These are phyloP conservation scores for Plasmodium cynomolgi DNA, from an alignment of 169 alveolate genomes.

Conservation along the genomic window DNA sequence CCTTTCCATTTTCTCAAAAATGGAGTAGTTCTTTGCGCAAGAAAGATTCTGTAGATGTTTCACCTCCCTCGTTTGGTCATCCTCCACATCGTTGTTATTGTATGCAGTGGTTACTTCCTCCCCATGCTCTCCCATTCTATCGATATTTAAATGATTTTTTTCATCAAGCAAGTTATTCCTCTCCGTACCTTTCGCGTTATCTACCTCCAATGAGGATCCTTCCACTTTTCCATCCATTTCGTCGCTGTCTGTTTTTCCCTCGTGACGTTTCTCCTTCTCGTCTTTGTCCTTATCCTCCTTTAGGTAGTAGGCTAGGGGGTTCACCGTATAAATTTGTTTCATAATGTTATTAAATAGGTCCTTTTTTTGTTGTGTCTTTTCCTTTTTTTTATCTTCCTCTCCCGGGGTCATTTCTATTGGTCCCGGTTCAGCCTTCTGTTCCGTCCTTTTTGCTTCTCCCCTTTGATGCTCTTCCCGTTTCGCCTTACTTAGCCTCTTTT, in stretches of 20 bases:
- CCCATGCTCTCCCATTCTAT: not conserved
- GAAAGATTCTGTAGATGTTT: not conserved
- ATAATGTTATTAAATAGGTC: slow-evolving; percentile 25
- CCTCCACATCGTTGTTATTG: not conserved
- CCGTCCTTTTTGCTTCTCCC: not conserved
- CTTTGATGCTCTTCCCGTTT: slow-evolving; percentile 1
- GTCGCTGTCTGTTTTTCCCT: slow-evolving; percentile 18
- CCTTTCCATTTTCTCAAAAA: slow-evolving; percentile 54
- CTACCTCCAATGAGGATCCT: not conserved
- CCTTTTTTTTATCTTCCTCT: slow-evolving; percentile 16
- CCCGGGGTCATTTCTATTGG: not conserved
- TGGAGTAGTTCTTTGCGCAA: slow-evolving; percentile 6
- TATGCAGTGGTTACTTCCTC: not conserved
- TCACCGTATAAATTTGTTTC: slow-evolving; percentile 29
- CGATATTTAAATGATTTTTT: not conserved
- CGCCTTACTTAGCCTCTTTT: not conserved
- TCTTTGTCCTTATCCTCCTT: not conserved
- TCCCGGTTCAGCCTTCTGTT: not conserved
- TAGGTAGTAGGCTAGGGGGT: slow-evolving; percentile 12
- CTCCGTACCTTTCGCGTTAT: not conserved
- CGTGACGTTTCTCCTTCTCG: not conserved
- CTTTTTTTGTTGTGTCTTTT: not conserved
- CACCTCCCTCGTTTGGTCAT: not conserved
- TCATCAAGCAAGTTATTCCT: not conserved
- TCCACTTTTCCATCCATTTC: not conserved